Base-by-base conservation (phyloP, 208 protist species). In the Porcisia hertigi region DNA sequence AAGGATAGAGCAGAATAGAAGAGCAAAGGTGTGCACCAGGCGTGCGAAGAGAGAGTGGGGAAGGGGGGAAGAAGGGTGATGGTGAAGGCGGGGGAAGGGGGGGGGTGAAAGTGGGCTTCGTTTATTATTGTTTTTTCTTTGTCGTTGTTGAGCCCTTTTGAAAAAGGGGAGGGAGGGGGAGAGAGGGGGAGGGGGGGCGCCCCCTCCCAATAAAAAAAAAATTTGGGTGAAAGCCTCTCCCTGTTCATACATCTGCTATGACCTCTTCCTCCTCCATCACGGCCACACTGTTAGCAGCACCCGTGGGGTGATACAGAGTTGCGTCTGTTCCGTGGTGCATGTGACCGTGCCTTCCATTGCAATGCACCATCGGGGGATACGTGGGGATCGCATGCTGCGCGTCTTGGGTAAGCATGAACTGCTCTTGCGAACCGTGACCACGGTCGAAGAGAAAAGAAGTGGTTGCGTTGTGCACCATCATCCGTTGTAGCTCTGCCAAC, bases 401-500 rank as follows among this genome's bases (percentile, higher is more conserved):
- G 60, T 43, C 60, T 45, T 20, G 9, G 25, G 39, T n/a, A 4
- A 14, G 14, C 16, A 20, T 43, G 23, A 39, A 20, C 11, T 30
- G 25, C 2, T 67, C 62, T 14, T 45, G 62, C 18, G 45, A 49
- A 14, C 62, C 9, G 3, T 52, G 16, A 18, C 16, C 45, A 58
- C 20, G 49, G 49, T 55, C 69, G 16, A 58, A 39, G 43, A 16
- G 25, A 23, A 18, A 65, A 36, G 47, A 60, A n/a, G 30, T 2
- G n/a, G 69, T 72, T 30, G 69, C 34, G 53, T 72, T 55, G 18
- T 63, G 60, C n/a, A 58, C 12, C 60, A 83, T 71, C 1, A 71
- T 72, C 3, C 18, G 43, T 67, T 85, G 81, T 63, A 91, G 60
- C 60, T 83, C 67, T 65, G 65, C 43, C 30, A 89, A 54, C 49